phyloP scores from a whole-genome alignment of 331 rosid species.

The Dryas integrifolia region DNA sequence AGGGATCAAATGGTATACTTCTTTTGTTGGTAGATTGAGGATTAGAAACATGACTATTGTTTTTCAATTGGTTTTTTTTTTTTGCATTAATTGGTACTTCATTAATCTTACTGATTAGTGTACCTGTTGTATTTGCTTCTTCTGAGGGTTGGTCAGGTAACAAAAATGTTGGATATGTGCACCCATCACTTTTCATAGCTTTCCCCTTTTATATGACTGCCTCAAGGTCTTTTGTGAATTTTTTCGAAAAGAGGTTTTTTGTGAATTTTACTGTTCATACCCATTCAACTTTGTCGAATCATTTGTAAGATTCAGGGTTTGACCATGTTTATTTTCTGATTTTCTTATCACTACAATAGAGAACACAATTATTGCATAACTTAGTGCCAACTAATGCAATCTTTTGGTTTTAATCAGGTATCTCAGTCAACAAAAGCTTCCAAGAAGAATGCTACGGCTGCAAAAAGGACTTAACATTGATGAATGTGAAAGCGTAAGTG shows the following conservation, averaged over 20 bases:
- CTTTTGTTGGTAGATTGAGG: too few relatives aligned
- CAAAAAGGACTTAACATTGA: conserved; percentile 63
- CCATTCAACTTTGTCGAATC: neutral
- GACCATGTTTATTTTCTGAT: neutral
- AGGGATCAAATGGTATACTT: too few relatives aligned
- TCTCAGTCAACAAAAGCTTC: conserved; percentile 85
- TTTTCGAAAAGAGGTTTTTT: neutral
- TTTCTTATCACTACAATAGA: neutral
- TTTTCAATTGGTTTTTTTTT: too few relatives aligned
- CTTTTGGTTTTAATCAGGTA: conserved; percentile 51
- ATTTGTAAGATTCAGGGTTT: neutral
- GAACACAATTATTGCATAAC: conserved; percentile 1
- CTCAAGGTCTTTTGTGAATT: neutral
- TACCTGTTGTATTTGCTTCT: too few relatives aligned
- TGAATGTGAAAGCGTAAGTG: conserved; percentile 55
- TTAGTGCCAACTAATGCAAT: conserved; percentile 25
- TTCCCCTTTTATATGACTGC: neutral
- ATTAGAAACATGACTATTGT: too few relatives aligned
- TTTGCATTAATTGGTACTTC: too few relatives aligned
- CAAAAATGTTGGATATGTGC: neutral
- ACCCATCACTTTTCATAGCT: neutral
- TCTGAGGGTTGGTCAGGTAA: too few relatives aligned
- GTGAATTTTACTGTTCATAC: neutral
- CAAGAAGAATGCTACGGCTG: conserved; percentile 72
- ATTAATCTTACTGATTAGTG: neutral